phyloP scores from a whole-genome alignment of 441 rosid species.

The Aquilaria agallochum region DNA sequence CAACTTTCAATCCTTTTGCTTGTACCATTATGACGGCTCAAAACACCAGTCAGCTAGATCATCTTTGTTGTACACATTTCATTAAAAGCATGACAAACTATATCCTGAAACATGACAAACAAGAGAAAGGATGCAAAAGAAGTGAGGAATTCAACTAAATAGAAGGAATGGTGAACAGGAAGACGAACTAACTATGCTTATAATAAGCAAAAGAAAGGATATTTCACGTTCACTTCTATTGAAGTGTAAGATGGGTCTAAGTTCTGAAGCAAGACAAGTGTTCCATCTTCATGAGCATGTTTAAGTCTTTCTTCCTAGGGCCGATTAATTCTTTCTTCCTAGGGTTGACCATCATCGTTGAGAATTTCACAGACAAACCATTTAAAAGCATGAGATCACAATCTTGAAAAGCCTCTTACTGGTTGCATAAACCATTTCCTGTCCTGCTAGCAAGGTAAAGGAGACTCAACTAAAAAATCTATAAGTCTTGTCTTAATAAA shows the following conservation, averaged over 20 bases:
- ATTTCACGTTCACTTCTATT: constrained; percentile 63
- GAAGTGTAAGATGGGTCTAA: constrained; percentile 70
- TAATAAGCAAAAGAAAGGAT: not conserved
- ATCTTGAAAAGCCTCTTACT: constrained; percentile 42
- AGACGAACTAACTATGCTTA: too few relatives aligned
- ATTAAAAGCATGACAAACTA: constrained; percentile 57
- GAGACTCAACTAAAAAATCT: constrained; percentile 14
- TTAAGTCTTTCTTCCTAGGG: constrained; percentile 68
- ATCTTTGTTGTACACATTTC: constrained; percentile 69
- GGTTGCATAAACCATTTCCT: constrained; percentile 61
- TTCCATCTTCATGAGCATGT: constrained; percentile 43
- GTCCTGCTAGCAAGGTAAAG: constrained; percentile 45
- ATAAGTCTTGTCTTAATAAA: constrained; percentile 3
- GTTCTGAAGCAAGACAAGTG: constrained; percentile 66
- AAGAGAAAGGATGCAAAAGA: not conserved
- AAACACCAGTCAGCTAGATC: constrained; percentile 40
- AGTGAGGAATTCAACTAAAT: not conserved
- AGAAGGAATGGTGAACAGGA: too few relatives aligned
- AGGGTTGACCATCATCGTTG: too few relatives aligned
- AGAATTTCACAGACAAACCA: too few relatives aligned
- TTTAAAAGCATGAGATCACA: constrained; percentile 5
- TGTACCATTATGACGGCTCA: constrained; percentile 60
- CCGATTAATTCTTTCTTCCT: constrained; percentile 24
- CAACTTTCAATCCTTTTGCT: too few relatives aligned
- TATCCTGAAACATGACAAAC: constrained; percentile 37